Evolutionary conservation across 2,329 filamentous ascomycete species (phyloP).

Genomic region (Ilyonectria destructans): DNA sequence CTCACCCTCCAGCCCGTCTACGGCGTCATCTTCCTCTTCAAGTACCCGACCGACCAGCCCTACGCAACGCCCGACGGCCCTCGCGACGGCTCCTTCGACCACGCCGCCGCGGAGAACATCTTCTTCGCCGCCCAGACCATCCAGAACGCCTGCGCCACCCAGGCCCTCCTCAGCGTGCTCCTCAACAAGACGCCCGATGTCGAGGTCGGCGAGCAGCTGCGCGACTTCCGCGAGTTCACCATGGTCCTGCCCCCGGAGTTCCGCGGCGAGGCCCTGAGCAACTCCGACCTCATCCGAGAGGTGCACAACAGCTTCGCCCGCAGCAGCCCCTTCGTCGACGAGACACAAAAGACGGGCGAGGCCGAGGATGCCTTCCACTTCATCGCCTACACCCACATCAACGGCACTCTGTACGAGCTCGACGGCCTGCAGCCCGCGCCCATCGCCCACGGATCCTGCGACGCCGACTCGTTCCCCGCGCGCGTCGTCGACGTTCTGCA

Average conservation of each 20-base stretch:
- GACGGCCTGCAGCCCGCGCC: slow-evolving; percentile 95
- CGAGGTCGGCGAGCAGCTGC: slow-evolving; percentile 80
- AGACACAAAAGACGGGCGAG: slow-evolving; percentile 79
- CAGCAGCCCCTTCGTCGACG: slow-evolving; percentile 92
- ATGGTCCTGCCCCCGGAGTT: slow-evolving; percentile 85
- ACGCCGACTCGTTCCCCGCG: slow-evolving; percentile 79
- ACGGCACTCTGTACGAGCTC: slow-evolving; percentile 89
- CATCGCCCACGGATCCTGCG: slow-evolving; percentile 88
- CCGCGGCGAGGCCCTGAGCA: slow-evolving; percentile 74
- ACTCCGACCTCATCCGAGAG: slow-evolving; percentile 79
- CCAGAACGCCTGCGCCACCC: slow-evolving; percentile 98
- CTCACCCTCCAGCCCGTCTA: slow-evolving; percentile 84
- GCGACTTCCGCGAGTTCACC: slow-evolving; percentile 90
- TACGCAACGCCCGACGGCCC: slow-evolving; percentile 76
- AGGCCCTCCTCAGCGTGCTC: slow-evolving; percentile 92
- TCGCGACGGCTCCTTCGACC: slow-evolving; percentile 87
- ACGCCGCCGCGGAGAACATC: slow-evolving; percentile 80
- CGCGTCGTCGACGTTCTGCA: slow-evolving; percentile 91
- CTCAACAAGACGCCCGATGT: slow-evolving; percentile 85
- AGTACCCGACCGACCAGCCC: slow-evolving; percentile 83
- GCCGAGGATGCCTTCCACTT: slow-evolving; percentile 97
- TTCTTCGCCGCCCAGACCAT: slow-evolving; percentile 99
- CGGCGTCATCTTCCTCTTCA: slow-evolving; percentile 99
- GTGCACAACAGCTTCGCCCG: slow-evolving; percentile 94
- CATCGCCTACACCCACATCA: slow-evolving; percentile 91